Evolutionary conservation across 306 rosid species (phyloP).

Genomic region (Malus orientalis): DNA sequence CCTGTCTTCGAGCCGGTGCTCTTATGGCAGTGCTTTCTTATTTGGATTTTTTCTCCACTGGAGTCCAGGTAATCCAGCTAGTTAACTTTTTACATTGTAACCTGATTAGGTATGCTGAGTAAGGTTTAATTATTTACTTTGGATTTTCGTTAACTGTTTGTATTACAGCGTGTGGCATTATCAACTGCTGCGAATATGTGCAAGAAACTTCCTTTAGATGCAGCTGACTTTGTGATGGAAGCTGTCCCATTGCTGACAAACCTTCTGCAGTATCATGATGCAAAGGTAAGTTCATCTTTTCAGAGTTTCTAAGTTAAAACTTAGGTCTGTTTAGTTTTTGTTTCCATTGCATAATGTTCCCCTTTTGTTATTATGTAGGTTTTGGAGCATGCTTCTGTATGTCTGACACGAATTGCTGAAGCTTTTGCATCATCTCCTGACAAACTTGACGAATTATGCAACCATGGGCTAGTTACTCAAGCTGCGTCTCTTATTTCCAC

Average conservation of each 20-base stretch:
- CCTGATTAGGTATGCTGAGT: not conserved
- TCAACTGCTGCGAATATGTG: conserved; percentile 99
- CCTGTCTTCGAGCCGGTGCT: conserved; percentile 97
- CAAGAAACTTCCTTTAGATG: conserved; percentile 99
- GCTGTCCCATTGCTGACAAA: conserved; percentile 93
- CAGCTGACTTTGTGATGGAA: conserved; percentile 99
- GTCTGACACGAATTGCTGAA: conserved; percentile 98
- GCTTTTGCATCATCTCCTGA: conserved; percentile 92
- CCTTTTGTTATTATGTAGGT: conserved; percentile 43
- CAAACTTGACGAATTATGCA: conserved; percentile 84
- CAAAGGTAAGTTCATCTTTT: conserved; percentile 49
- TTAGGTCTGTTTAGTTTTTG: not conserved
- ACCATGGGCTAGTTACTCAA: conserved; percentile 91
- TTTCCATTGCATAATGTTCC: not conserved
- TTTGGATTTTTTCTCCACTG: conserved; percentile 91
- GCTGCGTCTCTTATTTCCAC: conserved; percentile 91
- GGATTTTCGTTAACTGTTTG: not conserved
- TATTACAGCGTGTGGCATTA: conserved; percentile 82
- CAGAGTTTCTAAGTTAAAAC: not conserved
- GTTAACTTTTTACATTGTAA: not conserved
- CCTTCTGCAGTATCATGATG: conserved; percentile 94
- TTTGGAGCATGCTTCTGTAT: conserved; percentile 96
- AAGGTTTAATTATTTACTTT: not conserved
- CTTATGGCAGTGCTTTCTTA: conserved; percentile 99
- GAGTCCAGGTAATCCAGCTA: conserved; percentile 69